Base-by-base conservation (phyloP, 345 rosid genomes). In the Fremontodendron californicum region DNA sequence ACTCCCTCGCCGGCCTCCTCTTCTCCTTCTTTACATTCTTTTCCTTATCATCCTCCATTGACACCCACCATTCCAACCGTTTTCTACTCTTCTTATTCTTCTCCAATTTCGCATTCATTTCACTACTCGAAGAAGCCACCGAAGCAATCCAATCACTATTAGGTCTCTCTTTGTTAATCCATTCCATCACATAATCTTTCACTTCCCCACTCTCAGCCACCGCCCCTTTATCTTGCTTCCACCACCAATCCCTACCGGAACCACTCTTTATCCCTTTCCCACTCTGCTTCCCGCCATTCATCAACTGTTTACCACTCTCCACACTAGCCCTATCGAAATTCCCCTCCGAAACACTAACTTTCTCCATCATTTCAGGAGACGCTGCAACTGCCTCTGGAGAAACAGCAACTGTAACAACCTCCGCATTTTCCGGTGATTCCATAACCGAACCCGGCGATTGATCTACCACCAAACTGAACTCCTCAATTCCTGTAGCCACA, bases 131-230 rank as follows among this genome's bases (percentile, higher is more conserved):
- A 23, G 91, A 82, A 12, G 80, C 78, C 1, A 79, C 62, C 4
- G 69, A 74, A 31, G 70, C 88, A 72, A 88, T 85, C 98, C 98
- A 94, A 72, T 87, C 88, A 35, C 90, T 85, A 54, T 80, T 89
- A 0, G 97, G 99, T 75, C 89, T 91, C 88, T 90, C 98, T 81
- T 88, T 88, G 66, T 91, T 87, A 82, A 95, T 89, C 99, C 99
- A 95, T 60, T 95, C 92, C 89, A 81, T 90, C 79, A 93, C 99
- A 80, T 93, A 90, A 33, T 94, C 98, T 78, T 93, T 93, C 84
- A 88, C 90, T 66, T 72, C 79, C 49, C 88, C 94, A 31, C 79
- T 78, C 66, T 85, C 89, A 49, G 33, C 80, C 33, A 33, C 78
- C 21, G 74, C 77, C 62, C 77, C 87, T 60, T 75, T 82, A 11